Conservation (phyloP, 345 rosid species). For the Angophora floribunda region DNA sequence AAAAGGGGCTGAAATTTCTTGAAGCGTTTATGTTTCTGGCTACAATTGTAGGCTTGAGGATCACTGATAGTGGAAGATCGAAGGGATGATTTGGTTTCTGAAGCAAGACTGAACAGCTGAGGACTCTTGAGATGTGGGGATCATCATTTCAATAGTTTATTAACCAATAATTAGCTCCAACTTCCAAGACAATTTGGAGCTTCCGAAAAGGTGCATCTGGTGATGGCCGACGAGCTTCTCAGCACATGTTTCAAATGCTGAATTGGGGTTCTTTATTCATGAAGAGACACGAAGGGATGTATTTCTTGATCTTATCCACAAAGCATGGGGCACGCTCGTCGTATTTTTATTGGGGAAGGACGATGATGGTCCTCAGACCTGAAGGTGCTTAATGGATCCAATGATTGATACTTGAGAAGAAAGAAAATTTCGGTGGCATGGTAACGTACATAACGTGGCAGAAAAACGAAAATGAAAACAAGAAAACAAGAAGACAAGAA, state of each 20-base stretch:
- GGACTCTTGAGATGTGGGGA: background rate
- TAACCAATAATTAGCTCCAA: background rate
- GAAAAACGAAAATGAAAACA: background rate
- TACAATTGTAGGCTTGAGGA: background rate
- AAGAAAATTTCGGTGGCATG: background rate
- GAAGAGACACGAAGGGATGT: background rate
- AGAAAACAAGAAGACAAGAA: background rate
- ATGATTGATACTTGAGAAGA: background rate
- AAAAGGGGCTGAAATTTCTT: background rate
- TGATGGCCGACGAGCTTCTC: background rate
- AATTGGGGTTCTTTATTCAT: background rate
- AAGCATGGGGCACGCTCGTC: background rate
- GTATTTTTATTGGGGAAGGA: background rate
- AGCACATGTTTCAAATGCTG: background rate
- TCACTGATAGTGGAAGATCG: background rate
- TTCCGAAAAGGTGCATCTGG: background rate
- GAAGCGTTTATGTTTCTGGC: background rate
- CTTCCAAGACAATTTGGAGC: background rate
- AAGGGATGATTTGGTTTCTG: background rate
- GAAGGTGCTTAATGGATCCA: background rate
- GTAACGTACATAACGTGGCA: background rate
- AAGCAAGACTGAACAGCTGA: background rate
- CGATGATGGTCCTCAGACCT: background rate
- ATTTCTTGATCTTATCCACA: background rate
- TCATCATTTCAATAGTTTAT: background rate